Percentiles rank a stretch among this genome's conserved stretches.
Evolutionary conservation across 2,329 filamentous ascomycete genomes (phyloP).

Genomic region (Daldinia sp.): DNA sequence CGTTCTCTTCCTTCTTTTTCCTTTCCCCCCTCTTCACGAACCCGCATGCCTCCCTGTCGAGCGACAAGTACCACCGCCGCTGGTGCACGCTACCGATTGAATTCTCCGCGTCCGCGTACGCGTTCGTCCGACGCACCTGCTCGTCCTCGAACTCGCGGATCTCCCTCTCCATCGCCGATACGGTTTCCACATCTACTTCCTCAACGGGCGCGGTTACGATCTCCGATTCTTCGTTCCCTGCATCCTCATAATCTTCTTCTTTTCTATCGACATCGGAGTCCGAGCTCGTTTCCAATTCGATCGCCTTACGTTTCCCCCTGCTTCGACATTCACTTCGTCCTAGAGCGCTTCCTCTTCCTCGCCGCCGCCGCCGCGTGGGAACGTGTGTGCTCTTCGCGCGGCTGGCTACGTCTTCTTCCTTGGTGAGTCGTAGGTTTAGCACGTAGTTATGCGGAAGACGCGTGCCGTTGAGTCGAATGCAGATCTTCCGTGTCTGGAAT

Average conservation of each 20-base stretch:
- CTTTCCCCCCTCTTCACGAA: conserved; percentile 55
- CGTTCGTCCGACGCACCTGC: conserved; percentile 69
- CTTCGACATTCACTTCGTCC: conserved; percentile 26
- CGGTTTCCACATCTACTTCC: conserved; percentile 29
- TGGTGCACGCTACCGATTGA: conserved; percentile 76
- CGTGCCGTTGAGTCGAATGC: conserved; percentile 65
- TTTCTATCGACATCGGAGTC: conserved; percentile 6
- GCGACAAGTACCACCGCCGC: conserved; percentile 72
- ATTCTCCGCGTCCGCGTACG: conserved; percentile 74
- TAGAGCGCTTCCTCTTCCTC: conserved; percentile 35
- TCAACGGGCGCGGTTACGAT: conserved; percentile 41
- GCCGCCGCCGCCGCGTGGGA: conserved; percentile 45
- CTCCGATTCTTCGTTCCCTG: conserved; percentile 38
- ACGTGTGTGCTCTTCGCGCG: conserved; percentile 48
- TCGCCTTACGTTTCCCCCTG: conserved; percentile 27
- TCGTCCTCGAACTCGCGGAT: conserved; percentile 63
- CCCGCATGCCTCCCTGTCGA: conserved; percentile 71
- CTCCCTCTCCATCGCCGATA: conserved; percentile 57
- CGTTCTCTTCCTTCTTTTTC: too few species aligned
- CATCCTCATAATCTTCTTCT: neutral
- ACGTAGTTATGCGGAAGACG: conserved; percentile 67
- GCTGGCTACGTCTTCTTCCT: conserved; percentile 55
- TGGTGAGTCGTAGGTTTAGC: conserved; percentile 65
- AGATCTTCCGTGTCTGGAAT: conserved; percentile 68
- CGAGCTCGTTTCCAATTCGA: conserved; percentile 27